These are phyloP conservation scores for Phytophthora brassicae DNA, from an alignment of 352 stramenopile genomes.

Conservation along the genomic window DNA sequence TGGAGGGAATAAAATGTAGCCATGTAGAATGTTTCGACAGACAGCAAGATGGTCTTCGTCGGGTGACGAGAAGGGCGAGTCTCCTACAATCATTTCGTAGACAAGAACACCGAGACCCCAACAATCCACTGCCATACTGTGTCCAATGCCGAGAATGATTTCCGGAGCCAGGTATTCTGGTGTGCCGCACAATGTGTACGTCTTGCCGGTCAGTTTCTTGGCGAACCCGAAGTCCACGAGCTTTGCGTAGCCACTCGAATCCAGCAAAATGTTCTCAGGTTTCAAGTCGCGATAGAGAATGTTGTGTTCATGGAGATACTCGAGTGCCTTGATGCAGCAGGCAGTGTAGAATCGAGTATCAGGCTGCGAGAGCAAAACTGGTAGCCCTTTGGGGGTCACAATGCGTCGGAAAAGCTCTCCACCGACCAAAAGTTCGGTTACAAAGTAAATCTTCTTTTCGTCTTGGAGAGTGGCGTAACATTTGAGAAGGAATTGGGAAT, in stretches of 20 bases:
- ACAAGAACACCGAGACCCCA: conserved; percentile 96
- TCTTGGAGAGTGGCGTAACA: conserved; percentile 93
- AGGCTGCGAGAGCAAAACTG: conserved; percentile 66
- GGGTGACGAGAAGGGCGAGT: conserved; percentile 90
- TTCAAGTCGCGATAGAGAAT: conserved; percentile 80
- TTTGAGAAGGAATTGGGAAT: conserved; percentile 96
- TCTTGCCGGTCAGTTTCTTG: conserved; percentile 72
- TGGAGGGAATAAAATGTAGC: conserved; percentile 91
- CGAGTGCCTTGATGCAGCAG: conserved; percentile 62
- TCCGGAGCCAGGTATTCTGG: conserved; percentile 87
- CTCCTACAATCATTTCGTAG: conserved; percentile 95
- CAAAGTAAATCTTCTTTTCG: conserved; percentile 94
- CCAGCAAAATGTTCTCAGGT: conserved; percentile 76
- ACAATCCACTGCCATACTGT: conserved; percentile 90
- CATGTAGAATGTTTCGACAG: conserved; percentile 93
- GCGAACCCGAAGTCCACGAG: conserved; percentile 79
- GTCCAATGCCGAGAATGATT: conserved; percentile 84
- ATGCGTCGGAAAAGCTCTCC: conserved; percentile 80
- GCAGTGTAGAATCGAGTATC: conserved; percentile 60
- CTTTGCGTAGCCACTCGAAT: conserved; percentile 62
- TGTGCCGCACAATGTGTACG: conserved; percentile 80
- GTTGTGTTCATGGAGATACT: conserved; percentile 73
- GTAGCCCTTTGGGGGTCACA: conserved; percentile 36
- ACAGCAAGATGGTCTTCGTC: conserved; percentile 95
- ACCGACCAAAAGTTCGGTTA: conserved; percentile 94